Conservation (phyloP, 495 filamentous ascomycete genomes). For the Neurospora sp. region DNA sequence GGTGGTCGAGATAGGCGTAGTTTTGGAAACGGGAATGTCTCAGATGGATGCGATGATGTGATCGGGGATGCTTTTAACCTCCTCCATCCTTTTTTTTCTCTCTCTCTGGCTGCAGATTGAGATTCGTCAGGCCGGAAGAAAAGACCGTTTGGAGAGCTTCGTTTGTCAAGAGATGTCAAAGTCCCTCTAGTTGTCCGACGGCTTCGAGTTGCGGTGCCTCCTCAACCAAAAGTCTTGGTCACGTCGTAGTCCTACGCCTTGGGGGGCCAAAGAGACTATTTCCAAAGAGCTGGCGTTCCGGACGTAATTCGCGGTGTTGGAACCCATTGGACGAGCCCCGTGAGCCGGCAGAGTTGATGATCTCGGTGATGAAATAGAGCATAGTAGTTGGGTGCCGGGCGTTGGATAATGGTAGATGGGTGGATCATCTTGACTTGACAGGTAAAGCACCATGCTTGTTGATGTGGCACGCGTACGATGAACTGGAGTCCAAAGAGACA, state of each 20-base stretch:
- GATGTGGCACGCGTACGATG: not conserved
- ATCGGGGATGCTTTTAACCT: not conserved
- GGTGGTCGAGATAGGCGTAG: not conserved
- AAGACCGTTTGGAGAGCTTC: not conserved
- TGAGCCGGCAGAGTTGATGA: not conserved
- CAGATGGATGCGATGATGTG: not conserved
- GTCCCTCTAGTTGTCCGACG: not conserved
- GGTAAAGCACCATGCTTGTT: not conserved
- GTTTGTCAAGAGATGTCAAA: not conserved
- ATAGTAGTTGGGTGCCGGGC: not conserved
- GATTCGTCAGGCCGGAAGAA: not conserved
- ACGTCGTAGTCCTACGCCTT: not conserved
- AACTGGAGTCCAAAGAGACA: not conserved
- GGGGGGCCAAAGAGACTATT: not conserved
- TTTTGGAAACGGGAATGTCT: not conserved
- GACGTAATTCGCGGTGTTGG: not conserved
- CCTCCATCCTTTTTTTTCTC: not conserved
- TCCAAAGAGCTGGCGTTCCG: not conserved
- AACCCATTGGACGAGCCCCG: not conserved
- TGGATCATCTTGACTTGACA: not conserved
- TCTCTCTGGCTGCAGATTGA: not conserved
- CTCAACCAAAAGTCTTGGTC: not conserved
- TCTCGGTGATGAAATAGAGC: not conserved
- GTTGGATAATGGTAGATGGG: not conserved
- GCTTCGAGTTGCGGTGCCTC: not conserved